A percentile compares a stretch with the other conserved stretches of the same genome.
Conservation (phyloP, 345 rosid species). For the Salix purpurea region DNA sequence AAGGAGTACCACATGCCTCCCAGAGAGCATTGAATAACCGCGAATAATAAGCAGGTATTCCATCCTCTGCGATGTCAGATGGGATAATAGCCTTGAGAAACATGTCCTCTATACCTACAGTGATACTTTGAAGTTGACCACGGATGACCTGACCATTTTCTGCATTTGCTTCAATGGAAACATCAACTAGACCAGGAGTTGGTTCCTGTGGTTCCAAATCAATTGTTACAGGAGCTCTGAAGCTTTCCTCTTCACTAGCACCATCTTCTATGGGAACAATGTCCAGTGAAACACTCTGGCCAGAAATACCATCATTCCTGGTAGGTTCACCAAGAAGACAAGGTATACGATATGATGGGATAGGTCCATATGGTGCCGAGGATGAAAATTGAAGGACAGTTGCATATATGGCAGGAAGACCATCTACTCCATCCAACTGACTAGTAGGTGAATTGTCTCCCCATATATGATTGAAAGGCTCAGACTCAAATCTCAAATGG, state of each 20-base stretch:
- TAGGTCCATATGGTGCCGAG: slow-evolving; percentile 77
- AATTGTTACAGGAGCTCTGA: slow-evolving; percentile 58
- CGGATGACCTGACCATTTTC: slow-evolving; percentile 74
- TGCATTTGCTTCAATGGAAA: slow-evolving; percentile 75
- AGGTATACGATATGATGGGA: slow-evolving; percentile 70
- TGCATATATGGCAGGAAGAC: slow-evolving; percentile 73
- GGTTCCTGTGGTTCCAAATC: slow-evolving; percentile 84
- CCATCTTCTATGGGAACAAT: slow-evolving; percentile 43
- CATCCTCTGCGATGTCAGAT: slow-evolving; percentile 43
- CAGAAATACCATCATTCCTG: slow-evolving; percentile 20
- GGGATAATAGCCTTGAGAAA: slow-evolving; percentile 78
- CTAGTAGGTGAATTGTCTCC: slow-evolving; percentile 39
- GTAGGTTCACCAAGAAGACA: slow-evolving; percentile 79
- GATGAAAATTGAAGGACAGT: slow-evolving; percentile 89
- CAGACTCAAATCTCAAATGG: slow-evolving; percentile 74
- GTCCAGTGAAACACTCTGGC: slow-evolving; percentile 39
- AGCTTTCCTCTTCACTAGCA: slow-evolving; percentile 45
- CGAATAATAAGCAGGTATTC: slow-evolving; percentile 48
- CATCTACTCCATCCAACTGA: slow-evolving; percentile 42
- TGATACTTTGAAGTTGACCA: slow-evolving; percentile 70
- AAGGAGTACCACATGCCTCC: slow-evolving; percentile 74
- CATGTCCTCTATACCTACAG: slow-evolving; percentile 90
- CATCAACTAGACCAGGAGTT: slow-evolving; percentile 84
- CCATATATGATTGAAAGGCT: slow-evolving; percentile 52
- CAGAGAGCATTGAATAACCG: slow-evolving; percentile 71